Base-by-base conservation (phyloP, 208 protist species). In the Vickermania ingenoplastis region DNA sequence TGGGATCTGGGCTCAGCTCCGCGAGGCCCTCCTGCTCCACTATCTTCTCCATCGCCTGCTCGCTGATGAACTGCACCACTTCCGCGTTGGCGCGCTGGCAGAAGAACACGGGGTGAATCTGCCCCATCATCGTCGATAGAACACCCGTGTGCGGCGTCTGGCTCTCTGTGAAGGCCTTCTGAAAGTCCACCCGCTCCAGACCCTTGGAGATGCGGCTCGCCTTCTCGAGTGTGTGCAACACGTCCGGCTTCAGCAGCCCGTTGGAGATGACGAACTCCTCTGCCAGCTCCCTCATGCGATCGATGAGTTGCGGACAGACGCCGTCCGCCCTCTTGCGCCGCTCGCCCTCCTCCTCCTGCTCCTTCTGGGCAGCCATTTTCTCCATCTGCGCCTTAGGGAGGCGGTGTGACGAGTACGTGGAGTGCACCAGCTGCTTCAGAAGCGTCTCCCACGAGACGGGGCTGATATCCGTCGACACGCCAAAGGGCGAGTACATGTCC, bases 321-420 rank as follows among this genome's bases (percentile, higher is more conserved):
- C 77, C 77, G 1, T 68, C 65, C n/a, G 63, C 57, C 28, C 67
- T 59, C 4, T 57, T 54, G 48, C 53, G 72, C 59, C 77, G 69
- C 31, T 75, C 53, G 21, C 48, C 31, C 53, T 68, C 69, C 24
- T 73, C 71, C 53, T 65, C 30, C 56, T 59, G n/a, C 17, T 45
- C 36, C 36, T 45, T 55, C 51, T 25, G 31, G 21, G 54, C 62
- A 22, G 57, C 54, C 14, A 50, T 26, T 48, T 57, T 54, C 50
- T 62, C 29, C 65, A 73, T 59, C 49, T 62, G 65, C n/a, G 66
- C 61, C 5, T 71, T 66, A 0, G 83, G 71, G 21, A 90, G 63
- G 0, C 70, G 79, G 59, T 94, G 87, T 41, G 81, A 79, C 13
- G 80, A 86, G 74, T 86, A 94, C 29, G 74, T 71, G 0, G 69